A percentile compares a stretch with the other conserved stretches of the same genome.
phyloP scores from a whole-genome alignment of 257 asterid genomes.

The Solanum piurae region DNA sequence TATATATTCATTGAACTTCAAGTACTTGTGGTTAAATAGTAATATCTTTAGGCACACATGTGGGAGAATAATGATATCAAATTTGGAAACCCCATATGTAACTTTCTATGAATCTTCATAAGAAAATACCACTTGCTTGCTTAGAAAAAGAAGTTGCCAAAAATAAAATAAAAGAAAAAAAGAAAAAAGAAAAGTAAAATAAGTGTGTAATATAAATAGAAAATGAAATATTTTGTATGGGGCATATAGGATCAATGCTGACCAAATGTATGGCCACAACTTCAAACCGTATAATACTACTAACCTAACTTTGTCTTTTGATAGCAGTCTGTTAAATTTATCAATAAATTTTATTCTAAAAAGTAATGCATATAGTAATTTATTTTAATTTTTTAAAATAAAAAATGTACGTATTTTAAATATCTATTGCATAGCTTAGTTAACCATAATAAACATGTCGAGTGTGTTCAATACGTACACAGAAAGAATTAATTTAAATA shows the following conservation, averaged over 20 bases:
- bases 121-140: not conserved
- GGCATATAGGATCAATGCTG: not conserved
- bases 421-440: rapidly evolving
- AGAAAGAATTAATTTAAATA: no score
- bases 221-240: not conserved
- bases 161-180: not conserved
- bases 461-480: not conserved
- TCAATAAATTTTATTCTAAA: rapidly evolving
- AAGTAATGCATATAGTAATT: no score
- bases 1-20: not conserved
- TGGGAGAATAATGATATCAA: not conserved
- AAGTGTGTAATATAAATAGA: not conserved
- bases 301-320: not conserved
- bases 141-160: not conserved
- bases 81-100: not conserved
- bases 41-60: not conserved
- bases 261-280: not conserved
- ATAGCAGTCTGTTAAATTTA: rapidly evolving
- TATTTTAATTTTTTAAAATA: not conserved
- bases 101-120: not conserved
- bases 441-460: not conserved
- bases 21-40: not conserved
- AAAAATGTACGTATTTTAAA: not conserved
- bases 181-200: not conserved
- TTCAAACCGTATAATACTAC: not conserved